These are phyloP conservation scores for Phytomonas francai DNA, from an alignment of 208 protist species.

Conservation along the genomic window DNA sequence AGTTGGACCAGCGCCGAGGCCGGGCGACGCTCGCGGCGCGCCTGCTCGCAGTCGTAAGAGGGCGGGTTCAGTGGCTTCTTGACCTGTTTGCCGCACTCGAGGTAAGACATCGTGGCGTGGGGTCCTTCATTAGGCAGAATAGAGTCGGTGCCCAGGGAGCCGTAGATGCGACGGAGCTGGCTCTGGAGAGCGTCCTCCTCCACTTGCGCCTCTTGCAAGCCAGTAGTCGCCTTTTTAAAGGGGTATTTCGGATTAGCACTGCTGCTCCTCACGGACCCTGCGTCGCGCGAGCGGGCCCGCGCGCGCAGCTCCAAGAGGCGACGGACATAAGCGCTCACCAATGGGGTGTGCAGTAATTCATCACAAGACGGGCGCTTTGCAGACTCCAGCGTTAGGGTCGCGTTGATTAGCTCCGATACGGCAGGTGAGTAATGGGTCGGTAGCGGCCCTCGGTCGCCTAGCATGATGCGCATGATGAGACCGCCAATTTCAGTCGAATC, in stretches of 20 bases:
- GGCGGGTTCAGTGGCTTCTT: too few relatives aligned
- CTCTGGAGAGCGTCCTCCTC: not conserved
- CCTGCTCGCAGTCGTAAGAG: too few relatives aligned
- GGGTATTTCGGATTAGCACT: not conserved
- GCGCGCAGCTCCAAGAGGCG: not conserved
- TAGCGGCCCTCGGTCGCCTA: slow-evolving; percentile 51
- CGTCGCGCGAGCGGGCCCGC: slow-evolving; percentile 1
- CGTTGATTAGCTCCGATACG: slow-evolving; percentile 46
- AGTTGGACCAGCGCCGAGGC: too few relatives aligned
- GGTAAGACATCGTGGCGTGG: too few relatives aligned
- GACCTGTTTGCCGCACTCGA: too few relatives aligned
- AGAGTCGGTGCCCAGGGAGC: too few relatives aligned
- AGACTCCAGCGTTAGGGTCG: slow-evolving; percentile 51
- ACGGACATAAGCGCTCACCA: slow-evolving; percentile 37
- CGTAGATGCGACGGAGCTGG: not conserved
- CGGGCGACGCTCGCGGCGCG: too few relatives aligned
- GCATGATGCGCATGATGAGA: slow-evolving; percentile 72
- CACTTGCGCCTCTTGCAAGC: not conserved
- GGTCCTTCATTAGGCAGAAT: too few relatives aligned
- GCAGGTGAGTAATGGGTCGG: slow-evolving; percentile 55
- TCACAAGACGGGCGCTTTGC: slow-evolving; percentile 48
- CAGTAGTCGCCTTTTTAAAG: not conserved
- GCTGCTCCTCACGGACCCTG: not conserved
- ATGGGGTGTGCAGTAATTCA: slow-evolving; percentile 49
- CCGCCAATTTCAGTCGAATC: slow-evolving; percentile 63